Conservation (phyloP, 2,329 filamentous ascomycete species). For the Cylindrodendrum hubeiense region DNA sequence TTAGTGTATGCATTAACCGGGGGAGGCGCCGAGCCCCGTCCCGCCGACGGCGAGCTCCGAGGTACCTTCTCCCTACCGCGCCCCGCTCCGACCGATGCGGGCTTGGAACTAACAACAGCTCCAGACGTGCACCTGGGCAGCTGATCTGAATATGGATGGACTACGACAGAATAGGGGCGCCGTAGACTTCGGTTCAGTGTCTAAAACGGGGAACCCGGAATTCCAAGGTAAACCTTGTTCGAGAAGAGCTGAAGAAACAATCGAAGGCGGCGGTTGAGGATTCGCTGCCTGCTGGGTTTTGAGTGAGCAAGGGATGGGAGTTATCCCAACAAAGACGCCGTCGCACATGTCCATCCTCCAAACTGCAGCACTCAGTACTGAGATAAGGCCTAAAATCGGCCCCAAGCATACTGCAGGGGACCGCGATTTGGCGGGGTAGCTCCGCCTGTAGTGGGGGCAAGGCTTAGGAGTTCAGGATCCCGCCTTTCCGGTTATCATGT, state of each 20-base stretch:
- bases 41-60: conserved; percentile 45
- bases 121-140: conserved; percentile 10
- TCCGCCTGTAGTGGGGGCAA: conserved; percentile 34
- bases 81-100: conserved; percentile 9
- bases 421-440: conserved; percentile 45
- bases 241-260: background rate
- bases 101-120: conserved; percentile 9
- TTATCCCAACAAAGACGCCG: background rate
- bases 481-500: conserved; percentile 28
- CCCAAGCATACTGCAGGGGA: conserved; percentile 35
- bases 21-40: conserved; percentile 33
- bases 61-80: conserved; percentile 2
- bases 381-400: conserved; percentile 8
- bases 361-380: background rate
- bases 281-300: background rate
- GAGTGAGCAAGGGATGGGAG: background rate
- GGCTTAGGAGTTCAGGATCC: conserved; percentile 7
- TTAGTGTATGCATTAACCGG: conserved; percentile 40
- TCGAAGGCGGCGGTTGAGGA: background rate
- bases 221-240: background rate
- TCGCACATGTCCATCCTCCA: background rate
- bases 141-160: conserved; percentile 3
- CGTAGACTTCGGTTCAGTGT: background rate
- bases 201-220: background rate
- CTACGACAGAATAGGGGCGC: background rate